phyloP scores from a whole-genome alignment of 2,329 filamentous ascomycete genomes.

The Myriosclerotinia curreyana region DNA sequence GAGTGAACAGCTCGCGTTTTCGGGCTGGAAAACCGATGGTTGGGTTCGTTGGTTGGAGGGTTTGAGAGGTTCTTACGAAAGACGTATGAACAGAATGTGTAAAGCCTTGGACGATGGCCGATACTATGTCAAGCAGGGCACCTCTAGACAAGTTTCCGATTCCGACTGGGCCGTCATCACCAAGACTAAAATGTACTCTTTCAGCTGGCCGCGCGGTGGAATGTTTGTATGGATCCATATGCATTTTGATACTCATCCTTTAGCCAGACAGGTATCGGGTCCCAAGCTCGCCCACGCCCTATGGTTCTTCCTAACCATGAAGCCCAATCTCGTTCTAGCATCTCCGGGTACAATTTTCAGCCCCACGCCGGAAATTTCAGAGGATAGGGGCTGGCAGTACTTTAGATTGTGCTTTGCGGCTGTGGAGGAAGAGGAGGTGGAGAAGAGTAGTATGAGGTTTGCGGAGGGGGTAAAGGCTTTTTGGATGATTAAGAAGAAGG shows the following conservation, averaged over 20 bases:
- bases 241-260: slow-evolving; percentile 69
- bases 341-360: slow-evolving; percentile 73
- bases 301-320: slow-evolving; percentile 67
- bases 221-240: slow-evolving; percentile 89
- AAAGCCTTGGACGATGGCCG: slow-evolving; percentile 66
- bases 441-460: slow-evolving; percentile 59
- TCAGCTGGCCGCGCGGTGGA: slow-evolving; percentile 76
- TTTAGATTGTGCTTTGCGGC: slow-evolving; percentile 83
- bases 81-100: slow-evolving; percentile 80
- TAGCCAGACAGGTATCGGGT: slow-evolving; percentile 55
- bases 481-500: slow-evolving; percentile 68
- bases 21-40: slow-evolving; percentile 75
- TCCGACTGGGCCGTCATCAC: slow-evolving; percentile 73
- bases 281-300: slow-evolving; percentile 61
- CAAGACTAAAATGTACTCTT: slow-evolving; percentile 71
- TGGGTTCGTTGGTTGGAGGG: slow-evolving; percentile 92
- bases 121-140: slow-evolving; percentile 62
- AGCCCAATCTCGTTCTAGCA: slow-evolving; percentile 67
- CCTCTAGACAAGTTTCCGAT: slow-evolving; percentile 51
- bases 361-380: slow-evolving; percentile 57
- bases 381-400: slow-evolving; percentile 64
- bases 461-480: slow-evolving; percentile 69
- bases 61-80: slow-evolving; percentile 78
- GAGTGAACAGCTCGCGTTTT: slow-evolving; percentile 40
- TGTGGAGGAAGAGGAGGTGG: slow-evolving; percentile 68